A percentile compares a stretch with the other conserved stretches of the same genome.
These are phyloP conservation scores for Bullera alba DNA, from an alignment of 768 basidiomycete species.

Conservation along the genomic window DNA sequence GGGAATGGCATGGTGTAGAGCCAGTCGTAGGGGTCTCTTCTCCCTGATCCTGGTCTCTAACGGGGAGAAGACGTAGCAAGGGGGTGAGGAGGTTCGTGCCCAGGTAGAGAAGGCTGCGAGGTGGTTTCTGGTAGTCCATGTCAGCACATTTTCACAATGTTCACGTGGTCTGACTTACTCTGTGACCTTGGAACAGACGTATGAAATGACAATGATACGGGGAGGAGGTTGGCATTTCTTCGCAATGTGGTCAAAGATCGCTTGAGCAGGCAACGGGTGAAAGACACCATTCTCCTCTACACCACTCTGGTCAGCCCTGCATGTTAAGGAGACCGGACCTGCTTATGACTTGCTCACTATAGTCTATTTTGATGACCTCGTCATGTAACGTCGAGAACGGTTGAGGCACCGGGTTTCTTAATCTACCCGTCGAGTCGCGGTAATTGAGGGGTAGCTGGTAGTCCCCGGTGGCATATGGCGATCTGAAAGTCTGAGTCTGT, in stretches of 20 bases:
- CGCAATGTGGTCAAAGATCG: slow-evolving; percentile 38
- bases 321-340: no score
- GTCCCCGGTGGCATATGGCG: slow-evolving; percentile 17
- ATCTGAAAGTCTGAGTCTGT: slow-evolving; percentile 6
- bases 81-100: slow-evolving; percentile 30
- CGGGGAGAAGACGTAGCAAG: slow-evolving; percentile 37
- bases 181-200: slow-evolving; percentile 35
- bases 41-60: slow-evolving; percentile 39
- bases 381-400: slow-evolving; percentile 41
- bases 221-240: slow-evolving; percentile 39
- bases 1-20: slow-evolving; percentile 37
- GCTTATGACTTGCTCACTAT: slow-evolving; percentile 22
- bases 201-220: slow-evolving; percentile 39
- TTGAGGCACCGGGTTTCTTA: slow-evolving; percentile 28
- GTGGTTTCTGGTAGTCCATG: slow-evolving; percentile 29
- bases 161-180: slow-evolving; percentile 18
- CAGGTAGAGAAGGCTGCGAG: slow-evolving; percentile 31
- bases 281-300: slow-evolving; percentile 40
- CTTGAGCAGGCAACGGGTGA: slow-evolving; percentile 37
- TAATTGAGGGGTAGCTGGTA: slow-evolving; percentile 19
- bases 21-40: slow-evolving; percentile 16
- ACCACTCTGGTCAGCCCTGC: not conserved
- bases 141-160: not conserved
- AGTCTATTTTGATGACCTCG: slow-evolving; percentile 42
- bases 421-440: slow-evolving; percentile 9